Conservation (phyloP, 2,329 filamentous ascomycete genomes). For the Calonectria crousiana region DNA sequence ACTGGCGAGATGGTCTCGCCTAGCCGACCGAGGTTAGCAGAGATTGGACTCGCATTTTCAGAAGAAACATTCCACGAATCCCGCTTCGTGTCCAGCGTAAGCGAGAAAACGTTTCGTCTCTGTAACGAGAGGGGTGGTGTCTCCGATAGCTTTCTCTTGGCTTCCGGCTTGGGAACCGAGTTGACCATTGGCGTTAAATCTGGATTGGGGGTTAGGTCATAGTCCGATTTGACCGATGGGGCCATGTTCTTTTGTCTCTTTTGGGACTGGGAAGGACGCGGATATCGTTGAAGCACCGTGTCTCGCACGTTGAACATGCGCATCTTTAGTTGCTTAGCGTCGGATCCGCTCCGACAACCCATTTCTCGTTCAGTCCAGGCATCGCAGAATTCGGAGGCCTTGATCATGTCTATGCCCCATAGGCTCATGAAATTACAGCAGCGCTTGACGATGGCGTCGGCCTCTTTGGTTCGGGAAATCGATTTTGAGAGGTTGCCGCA, state of each 20-base stretch:
- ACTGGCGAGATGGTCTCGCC: slow-evolving; percentile 1
- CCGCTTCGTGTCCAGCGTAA: not conserved
- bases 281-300: not conserved
- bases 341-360: not conserved
- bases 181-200: no score
- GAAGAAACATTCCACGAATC: not conserved
- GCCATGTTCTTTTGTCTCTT: not conserved
- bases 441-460: not conserved
- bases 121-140: not conserved
- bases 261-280: not conserved
- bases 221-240: not conserved
- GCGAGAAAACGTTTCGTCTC: slow-evolving; percentile 5
- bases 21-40: not conserved
- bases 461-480: not conserved
- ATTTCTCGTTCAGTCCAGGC: not conserved
- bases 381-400: not conserved
- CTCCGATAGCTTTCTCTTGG: not conserved
- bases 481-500: slow-evolving; percentile 23
- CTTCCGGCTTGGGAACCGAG: no score
- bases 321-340: not conserved
- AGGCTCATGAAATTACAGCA: not conserved
- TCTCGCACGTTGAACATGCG: not conserved
- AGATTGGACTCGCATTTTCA: not conserved
- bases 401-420: not conserved
- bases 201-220: not conserved